Evolutionary conservation across 148 eudicot species (phyloP).

Genomic region (Salicornia ramosissima): DNA sequence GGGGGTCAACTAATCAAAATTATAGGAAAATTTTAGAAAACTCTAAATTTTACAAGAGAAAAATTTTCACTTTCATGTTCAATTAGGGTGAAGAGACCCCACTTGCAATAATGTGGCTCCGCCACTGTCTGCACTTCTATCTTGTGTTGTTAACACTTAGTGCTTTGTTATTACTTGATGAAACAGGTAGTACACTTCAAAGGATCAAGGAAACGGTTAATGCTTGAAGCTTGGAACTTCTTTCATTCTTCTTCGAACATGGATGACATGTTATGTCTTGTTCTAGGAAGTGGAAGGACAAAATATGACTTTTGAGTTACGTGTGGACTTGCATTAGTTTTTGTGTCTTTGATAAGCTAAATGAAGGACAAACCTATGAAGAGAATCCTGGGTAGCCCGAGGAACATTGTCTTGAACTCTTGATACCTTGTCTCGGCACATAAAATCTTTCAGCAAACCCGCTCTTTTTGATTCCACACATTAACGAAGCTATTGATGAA

Average conservation of each 20-base stretch:
- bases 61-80: too few species aligned
- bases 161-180: neutral
- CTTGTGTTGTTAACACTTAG: slow-evolving; percentile 1
- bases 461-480: neutral
- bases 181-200: slow-evolving; percentile 87
- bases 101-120: too few species aligned
- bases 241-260: slow-evolving; percentile 48
- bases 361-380: slow-evolving; percentile 9
- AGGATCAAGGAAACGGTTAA: slow-evolving; percentile 92
- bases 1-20: too few species aligned
- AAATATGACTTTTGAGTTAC: slow-evolving; percentile 70
- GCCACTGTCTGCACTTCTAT: neutral
- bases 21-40: too few species aligned
- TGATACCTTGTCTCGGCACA: neutral
- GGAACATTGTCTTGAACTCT: slow-evolving; percentile 11
- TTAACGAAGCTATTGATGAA: neutral
- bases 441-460: neutral
- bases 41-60: too few species aligned
- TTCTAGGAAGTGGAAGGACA: slow-evolving; percentile 79
- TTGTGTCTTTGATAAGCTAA: slow-evolving; percentile 20
- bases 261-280: slow-evolving; percentile 80
- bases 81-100: too few species aligned
- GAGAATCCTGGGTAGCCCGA: neutral
- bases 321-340: slow-evolving; percentile 1
- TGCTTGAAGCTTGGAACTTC: slow-evolving; percentile 95